These are phyloP conservation scores for Corymbia calophylla DNA, from an alignment of 441 rosid species.

Conservation along the genomic window DNA sequence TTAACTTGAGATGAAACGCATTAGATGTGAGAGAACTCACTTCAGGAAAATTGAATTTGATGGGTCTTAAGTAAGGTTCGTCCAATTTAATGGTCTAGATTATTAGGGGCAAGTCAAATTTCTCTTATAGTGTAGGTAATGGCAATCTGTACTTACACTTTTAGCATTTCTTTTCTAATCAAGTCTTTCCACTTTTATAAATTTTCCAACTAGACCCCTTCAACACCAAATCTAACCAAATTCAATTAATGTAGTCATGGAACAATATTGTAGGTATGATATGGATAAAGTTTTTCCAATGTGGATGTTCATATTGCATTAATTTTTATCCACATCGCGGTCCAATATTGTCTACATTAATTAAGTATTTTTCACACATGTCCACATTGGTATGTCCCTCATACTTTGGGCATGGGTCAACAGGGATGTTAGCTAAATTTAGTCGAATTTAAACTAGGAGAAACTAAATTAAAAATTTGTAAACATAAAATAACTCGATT, in stretches of 20 bases:
- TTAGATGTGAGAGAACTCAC: not conserved
- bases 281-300: not conserved
- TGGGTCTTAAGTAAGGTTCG: not conserved
- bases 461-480: not conserved
- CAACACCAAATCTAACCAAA: not conserved
- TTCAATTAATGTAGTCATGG: not conserved
- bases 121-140: not conserved
- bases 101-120: not conserved
- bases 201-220: not conserved
- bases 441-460: too few relatives aligned
- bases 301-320: not conserved
- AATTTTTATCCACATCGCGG: not conserved
- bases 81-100: not conserved
- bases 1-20: not conserved
- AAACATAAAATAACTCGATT: not conserved
- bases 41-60: not conserved
- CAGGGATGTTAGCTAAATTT: not conserved
- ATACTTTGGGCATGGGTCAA: not conserved
- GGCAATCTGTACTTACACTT: not conserved
- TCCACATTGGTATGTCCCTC: fast-evolving
- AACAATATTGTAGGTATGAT: fast-evolving
- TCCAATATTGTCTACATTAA: not conserved
- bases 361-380: not conserved
- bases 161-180: not conserved
- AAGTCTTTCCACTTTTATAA: not conserved